Base-by-base conservation (phyloP, 2,329 filamentous ascomycete genomes). In the Cercospora zeae-maydis region DNA sequence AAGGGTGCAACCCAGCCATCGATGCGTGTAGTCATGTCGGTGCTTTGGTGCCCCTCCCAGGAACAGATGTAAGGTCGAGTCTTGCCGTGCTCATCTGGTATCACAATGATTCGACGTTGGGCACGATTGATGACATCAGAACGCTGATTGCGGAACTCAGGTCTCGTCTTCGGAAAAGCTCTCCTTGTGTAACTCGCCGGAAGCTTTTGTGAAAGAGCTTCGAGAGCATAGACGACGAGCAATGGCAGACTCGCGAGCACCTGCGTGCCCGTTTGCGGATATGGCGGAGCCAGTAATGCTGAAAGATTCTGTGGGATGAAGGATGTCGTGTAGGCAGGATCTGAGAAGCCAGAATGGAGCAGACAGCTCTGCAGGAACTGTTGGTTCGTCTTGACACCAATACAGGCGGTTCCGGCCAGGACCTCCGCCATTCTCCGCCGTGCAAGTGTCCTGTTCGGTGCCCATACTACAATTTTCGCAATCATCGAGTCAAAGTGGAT, bases 401-500 rank as follows among this genome's bases (percentile, higher is more conserved):
- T 39, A n/a, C 36, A 39, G 16, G 36, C 36, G 16, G 36, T 39
- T 39, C 16, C 36, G 16, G 36, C 36, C 14, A 39, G 36, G 36
- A 39, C n/a, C 5, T 8, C 14, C n/a, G 36, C 36, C 36, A 39
- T 14, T 39, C 4, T 5, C 7, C 16, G n/a, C 4, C 36, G 36
- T 39, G 51, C 51, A 5, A 31, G 51, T 16, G 10, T 11, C 16
- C 51, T 27, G 16, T 24, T 54, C 27, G 21, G 51, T 16, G 51
- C 51, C 51, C 51, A 54, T 4, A 54, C 51, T 30, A 54, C 27
- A 33, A 54, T 54, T 33, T 54, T 54, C 10, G 51, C 51, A n/a
- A 54, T 54, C 51, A 54, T 54, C 13, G 51, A 30, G 33, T 54
- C 51, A 27, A 54, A 54, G 33, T 54, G 33, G 21, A 54, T 54